phyloP scores from a whole-genome alignment of 176 grass and related monocot species.

The bread wheat (Triticum aestivum) region IWGSC_CS_RefSeq_v2.1 NC_057809.1:156380601-156381100 shows the following conservation, averaged over 20 bases:
- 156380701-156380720: constrained; percentile 29
- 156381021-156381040: constrained; percentile 35
- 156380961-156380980: background rate
- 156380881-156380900: constrained; percentile 63
- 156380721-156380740: constrained; percentile 66
- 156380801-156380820: constrained; percentile 54
- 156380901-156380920: constrained; percentile 47
- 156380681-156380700: background rate
- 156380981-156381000: constrained; percentile 1
- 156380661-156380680: background rate
- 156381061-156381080: background rate
- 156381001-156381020: constrained; percentile 27
- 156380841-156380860: constrained; percentile 43
- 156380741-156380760: constrained; percentile 64
- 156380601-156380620: background rate
- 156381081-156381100: background rate
- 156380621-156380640: background rate
- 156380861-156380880: constrained; percentile 58
- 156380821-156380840: constrained; percentile 53
- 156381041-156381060: constrained; percentile 1
- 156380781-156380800: constrained; percentile 42
- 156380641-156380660: background rate
- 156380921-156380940: constrained; percentile 45
- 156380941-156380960: constrained; percentile 21
- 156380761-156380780: constrained; percentile 44